Evolutionary conservation across 352 stramenopile genomes (phyloP), one percentile per base, ranked within the genome.

Genomic region (Pythium rishiriense): DNA sequence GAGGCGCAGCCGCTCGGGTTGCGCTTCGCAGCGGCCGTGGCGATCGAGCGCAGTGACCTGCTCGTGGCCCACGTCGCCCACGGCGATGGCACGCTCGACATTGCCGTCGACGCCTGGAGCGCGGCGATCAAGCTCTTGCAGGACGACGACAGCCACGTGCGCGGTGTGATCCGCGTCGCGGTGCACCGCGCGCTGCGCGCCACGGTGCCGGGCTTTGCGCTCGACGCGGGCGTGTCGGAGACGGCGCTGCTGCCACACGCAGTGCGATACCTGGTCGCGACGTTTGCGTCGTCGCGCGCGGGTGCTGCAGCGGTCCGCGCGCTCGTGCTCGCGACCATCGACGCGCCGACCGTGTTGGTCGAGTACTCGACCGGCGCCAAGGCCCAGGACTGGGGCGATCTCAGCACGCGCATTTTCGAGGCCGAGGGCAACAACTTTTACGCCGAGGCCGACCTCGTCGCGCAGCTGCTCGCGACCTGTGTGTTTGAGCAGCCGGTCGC

Each of bases 381-480:
- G 47, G 69, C 72, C 0, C 68, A 79, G 47, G 76, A 87, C 49
- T 83, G 74, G 68, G 72, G 81, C 31, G 71, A 90, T 45, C 61
- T 91, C 9, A 88, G 77, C 52, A 72, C 74, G 46, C 79, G 79
- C 42, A 93, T 93, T 56, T 93, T 93, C 51, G 85, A 93, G 55
- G 74, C 81, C 8, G 85, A 93, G 64, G 89, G 80, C 67, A 85
- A 72, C 66, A 93, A 93, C 57, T 93, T 87, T 58, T 93, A 88
- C 52, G 79, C 74, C 28, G 82, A 93, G 52, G 43, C 53, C 0
- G 85, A 91, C 33, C 64, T 89, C 19, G 46, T 88, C 26, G 82
- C 81, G 17, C 85, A 93, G 60, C 77, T 90, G 29, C 48, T 69
- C 26, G 63, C 63, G 17, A 60, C 46, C 6, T 37, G 22, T 10